Evolutionary conservation across 2,329 filamentous ascomycete species (phyloP).

Genomic region (Blastomyces silverae): DNA sequence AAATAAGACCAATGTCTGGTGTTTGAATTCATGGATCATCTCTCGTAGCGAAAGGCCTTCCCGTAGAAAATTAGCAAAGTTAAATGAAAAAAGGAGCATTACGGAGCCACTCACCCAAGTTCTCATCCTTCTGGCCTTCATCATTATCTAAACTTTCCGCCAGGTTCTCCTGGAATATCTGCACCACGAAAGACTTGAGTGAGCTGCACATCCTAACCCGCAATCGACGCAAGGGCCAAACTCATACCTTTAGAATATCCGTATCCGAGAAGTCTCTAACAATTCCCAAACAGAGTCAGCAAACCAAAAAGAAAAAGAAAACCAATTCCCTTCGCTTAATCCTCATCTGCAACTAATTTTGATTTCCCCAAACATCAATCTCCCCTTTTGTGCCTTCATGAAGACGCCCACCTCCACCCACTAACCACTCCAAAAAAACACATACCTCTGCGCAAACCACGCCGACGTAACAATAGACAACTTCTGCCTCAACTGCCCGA

Average conservation of each 20-base stretch:
- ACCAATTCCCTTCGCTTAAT: neutral
- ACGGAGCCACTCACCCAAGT: slow-evolving; percentile 62
- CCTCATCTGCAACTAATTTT: neutral
- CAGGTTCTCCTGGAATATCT: slow-evolving; percentile 85
- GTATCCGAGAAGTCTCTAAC: slow-evolving; percentile 74
- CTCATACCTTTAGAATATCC: slow-evolving; percentile 66
- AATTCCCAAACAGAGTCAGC: neutral
- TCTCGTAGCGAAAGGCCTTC: slow-evolving; percentile 69
- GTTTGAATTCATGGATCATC: slow-evolving; percentile 87
- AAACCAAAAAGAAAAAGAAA: neutral
- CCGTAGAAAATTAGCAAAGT: slow-evolving; percentile 17
- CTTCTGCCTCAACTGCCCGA: slow-evolving; percentile 84
- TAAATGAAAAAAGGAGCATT: neutral
- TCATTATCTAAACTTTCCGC: slow-evolving; percentile 52
- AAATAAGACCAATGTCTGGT: slow-evolving; percentile 86
- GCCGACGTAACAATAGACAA: slow-evolving; percentile 84
- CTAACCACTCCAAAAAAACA: slow-evolving; percentile 22
- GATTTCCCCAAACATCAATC: neutral
- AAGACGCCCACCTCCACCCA: neutral
- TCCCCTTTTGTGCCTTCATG: neutral
- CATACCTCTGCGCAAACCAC: slow-evolving; percentile 84
- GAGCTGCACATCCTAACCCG: slow-evolving; percentile 13
- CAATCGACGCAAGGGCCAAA: slow-evolving; percentile 13
- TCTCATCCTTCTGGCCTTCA: slow-evolving; percentile 73
- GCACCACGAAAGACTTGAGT: slow-evolving; percentile 28